Percentiles rank a stretch among this genome's conserved stretches.
These are phyloP conservation scores for Trichophyton mentagrophytes DNA, from an alignment of 2,329 filamentous ascomycete species.

Conservation along the genomic window DNA sequence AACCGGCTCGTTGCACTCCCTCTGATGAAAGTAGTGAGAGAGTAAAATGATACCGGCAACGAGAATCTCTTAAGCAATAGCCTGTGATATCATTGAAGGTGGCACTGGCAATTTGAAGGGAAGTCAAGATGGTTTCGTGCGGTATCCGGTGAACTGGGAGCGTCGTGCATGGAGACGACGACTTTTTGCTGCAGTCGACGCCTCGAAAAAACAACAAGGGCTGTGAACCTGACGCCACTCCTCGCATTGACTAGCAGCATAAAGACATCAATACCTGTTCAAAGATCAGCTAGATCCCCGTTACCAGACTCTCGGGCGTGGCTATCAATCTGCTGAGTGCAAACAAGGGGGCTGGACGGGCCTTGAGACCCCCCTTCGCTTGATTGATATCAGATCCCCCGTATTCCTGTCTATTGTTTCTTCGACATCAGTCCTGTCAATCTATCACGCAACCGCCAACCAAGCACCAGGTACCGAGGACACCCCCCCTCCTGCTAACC, in stretches of 20 bases:
- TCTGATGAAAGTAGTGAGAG: too few species aligned
- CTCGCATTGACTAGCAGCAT: background rate
- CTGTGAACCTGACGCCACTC: background rate
- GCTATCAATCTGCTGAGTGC: background rate
- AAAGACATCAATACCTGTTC: background rate
- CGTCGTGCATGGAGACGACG: background rate
- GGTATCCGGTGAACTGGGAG: background rate
- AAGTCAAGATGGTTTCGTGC: background rate
- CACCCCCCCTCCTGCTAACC: background rate
- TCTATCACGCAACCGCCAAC: background rate
- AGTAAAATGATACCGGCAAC: background rate
- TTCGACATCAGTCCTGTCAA: background rate
- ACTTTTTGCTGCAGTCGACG: background rate
- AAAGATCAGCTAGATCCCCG: background rate
- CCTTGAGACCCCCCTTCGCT: background rate
- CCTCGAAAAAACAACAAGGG: background rate
- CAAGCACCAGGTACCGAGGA: background rate
- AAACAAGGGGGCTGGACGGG: background rate
- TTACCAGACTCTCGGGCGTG: background rate
- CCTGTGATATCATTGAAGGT: background rate
- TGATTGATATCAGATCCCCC: background rate
- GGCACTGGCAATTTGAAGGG: background rate
- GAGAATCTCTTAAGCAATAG: background rate
- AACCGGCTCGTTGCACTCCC: too few species aligned
- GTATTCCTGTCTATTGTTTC: background rate